Conservation (phyloP, 495 filamentous ascomycete genomes). For the Staphylotrichum tortipilum region DNA sequence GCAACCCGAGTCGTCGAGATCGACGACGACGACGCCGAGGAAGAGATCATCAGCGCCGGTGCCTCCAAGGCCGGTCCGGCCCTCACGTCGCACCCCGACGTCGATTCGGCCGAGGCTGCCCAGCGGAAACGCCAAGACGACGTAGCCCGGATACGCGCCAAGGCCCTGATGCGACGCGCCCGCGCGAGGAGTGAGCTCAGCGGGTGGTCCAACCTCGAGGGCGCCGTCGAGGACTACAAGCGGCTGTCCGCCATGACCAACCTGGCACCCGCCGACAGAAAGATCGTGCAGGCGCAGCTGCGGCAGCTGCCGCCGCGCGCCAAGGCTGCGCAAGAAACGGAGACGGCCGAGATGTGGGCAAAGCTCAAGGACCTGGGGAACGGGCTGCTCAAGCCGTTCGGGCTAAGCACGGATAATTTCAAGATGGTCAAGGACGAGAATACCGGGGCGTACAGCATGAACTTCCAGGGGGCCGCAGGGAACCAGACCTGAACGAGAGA, state of each 20-base stretch:
- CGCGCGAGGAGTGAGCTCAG: conserved; percentile 61
- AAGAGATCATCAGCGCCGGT: conserved; percentile 46
- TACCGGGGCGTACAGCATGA: conserved; percentile 87
- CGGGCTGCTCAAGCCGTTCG: conserved; percentile 85
- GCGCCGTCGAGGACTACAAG: conserved; percentile 72
- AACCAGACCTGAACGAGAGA: neutral
- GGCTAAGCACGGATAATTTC: conserved; percentile 86
- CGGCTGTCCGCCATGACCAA: conserved; percentile 44
- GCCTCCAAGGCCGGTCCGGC: conserved; percentile 40
- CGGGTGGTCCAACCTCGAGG: conserved; percentile 74
- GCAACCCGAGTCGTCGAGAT: conserved; percentile 41
- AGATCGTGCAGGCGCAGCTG: conserved; percentile 57
- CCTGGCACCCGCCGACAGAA: conserved; percentile 54
- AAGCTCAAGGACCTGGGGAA: conserved; percentile 93
- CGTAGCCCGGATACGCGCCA: conserved; percentile 69
- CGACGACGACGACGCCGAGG: conserved; percentile 52
- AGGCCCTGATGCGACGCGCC: conserved; percentile 78
- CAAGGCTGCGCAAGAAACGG: conserved; percentile 68
- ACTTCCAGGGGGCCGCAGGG: conserved; percentile 52
- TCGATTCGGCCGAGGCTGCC: conserved; percentile 16
- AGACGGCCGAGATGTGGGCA: conserved; percentile 93
- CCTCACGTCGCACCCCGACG: conserved; percentile 29
- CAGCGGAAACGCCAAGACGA: conserved; percentile 42
- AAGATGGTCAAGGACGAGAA: conserved; percentile 85
- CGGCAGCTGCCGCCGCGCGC: conserved; percentile 54